These are phyloP conservation scores for Neurospora cerealis DNA, from an alignment of 495 filamentous ascomycete species.

Conservation along the genomic window DNA sequence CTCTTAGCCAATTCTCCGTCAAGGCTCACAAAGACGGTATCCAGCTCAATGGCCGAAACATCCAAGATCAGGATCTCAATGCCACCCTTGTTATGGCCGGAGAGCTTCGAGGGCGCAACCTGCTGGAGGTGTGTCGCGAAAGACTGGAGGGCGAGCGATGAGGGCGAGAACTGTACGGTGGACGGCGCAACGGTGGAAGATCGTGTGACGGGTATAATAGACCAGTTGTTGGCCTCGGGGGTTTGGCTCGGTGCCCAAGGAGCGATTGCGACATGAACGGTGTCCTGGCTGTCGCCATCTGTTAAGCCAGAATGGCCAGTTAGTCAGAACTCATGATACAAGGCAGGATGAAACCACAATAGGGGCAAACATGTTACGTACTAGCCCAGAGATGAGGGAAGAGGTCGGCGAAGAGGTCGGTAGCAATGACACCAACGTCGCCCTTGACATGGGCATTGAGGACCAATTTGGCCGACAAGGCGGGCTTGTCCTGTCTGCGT, in stretches of 20 bases:
- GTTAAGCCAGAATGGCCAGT: conserved; percentile 10
- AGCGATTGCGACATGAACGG: conserved; percentile 66
- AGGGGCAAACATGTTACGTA: conserved; percentile 8
- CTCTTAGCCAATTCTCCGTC: conserved; percentile 60
- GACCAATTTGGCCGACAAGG: conserved; percentile 47
- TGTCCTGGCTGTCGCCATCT: conserved; percentile 19
- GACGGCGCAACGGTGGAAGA: conserved; percentile 54
- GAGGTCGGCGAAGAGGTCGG: conserved; percentile 73
- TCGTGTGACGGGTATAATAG: conserved; percentile 65
- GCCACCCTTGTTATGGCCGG: conserved; percentile 46
- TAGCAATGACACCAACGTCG: conserved; percentile 79
- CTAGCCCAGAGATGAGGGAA: conserved; percentile 50
- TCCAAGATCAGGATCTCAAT: conserved; percentile 78
- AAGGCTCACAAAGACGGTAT: conserved; percentile 75
- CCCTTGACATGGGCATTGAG: conserved; percentile 77
- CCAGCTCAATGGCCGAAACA: conserved; percentile 66
- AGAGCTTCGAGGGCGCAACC: conserved; percentile 52
- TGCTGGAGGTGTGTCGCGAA: conserved; percentile 55
- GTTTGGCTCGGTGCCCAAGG: conserved; percentile 61
- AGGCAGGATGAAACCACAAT: neutral
- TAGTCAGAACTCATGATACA: conserved; percentile 1
- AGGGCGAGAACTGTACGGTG: conserved; percentile 75
- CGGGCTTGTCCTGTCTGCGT: conserved; percentile 46
- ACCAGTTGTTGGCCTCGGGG: conserved; percentile 64
- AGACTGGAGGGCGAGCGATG: conserved; percentile 65